phyloP scores from a whole-genome alignment of 2,329 filamentous ascomycete genomes.

The Drechslerella dactyloides region DNA sequence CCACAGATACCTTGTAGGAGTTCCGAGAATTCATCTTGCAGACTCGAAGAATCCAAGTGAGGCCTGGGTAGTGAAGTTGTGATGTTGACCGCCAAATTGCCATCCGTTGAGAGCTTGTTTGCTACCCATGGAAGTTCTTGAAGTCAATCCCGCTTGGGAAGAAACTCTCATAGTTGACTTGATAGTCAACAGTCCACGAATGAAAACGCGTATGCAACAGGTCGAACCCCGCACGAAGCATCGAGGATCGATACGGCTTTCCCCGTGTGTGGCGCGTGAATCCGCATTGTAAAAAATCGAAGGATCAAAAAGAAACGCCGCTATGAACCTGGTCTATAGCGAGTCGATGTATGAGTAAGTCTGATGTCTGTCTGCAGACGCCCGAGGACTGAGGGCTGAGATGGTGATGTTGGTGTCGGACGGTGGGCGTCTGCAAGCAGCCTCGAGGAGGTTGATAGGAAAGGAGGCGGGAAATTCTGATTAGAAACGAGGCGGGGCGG shows the following conservation, averaged over 20 bases:
- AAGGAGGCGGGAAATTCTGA: background rate
- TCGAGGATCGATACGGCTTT: background rate
- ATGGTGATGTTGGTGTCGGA: too few relatives aligned
- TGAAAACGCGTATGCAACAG: too few relatives aligned
- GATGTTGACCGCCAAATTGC: too few relatives aligned
- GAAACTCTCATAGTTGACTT: too few relatives aligned
- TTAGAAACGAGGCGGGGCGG: constrained; percentile 11
- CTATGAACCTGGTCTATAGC: background rate
- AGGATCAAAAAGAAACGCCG: constrained; percentile 23
- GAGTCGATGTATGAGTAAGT: background rate
- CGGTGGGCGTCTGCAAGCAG: background rate
- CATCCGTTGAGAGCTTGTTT: too few relatives aligned
- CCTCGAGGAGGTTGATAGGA: background rate
- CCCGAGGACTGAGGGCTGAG: background rate
- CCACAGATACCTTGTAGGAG: too few relatives aligned
- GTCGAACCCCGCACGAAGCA: background rate
- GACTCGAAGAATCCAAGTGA: too few relatives aligned
- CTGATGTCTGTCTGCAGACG: background rate
- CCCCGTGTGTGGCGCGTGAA: background rate
- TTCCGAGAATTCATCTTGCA: too few relatives aligned
- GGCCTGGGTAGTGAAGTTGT: too few relatives aligned
- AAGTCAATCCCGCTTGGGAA: too few relatives aligned
- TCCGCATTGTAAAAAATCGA: background rate
- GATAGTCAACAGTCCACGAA: too few relatives aligned
- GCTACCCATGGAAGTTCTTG: too few relatives aligned